These are phyloP conservation scores for Naegleria fowleri DNA, from an alignment of 208 protist species.

Conservation along the genomic window DNA sequence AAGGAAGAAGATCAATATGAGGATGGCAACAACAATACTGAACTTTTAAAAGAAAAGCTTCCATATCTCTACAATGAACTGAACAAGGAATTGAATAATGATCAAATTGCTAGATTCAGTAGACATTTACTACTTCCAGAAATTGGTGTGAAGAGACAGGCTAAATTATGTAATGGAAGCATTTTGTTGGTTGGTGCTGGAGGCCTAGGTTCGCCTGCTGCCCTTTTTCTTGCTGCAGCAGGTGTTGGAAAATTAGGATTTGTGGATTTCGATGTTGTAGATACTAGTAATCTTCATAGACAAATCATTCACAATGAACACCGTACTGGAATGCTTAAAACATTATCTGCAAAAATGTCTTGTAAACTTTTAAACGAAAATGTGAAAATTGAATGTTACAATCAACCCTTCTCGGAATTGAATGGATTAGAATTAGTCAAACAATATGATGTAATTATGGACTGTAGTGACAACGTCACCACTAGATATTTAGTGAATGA, in stretches of 20 bases:
- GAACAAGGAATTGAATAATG: background rate
- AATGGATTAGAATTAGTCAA: slow-evolving; percentile 68
- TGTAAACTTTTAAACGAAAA: slow-evolving; percentile 63
- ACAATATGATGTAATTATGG: slow-evolving; percentile 75
- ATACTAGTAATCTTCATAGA: slow-evolving; percentile 82
- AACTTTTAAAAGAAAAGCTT: background rate
- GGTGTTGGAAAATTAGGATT: slow-evolving; percentile 78
- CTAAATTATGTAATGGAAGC: slow-evolving; percentile 46
- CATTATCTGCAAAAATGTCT: slow-evolving; percentile 59
- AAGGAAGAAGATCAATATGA: background rate
- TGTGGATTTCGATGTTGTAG: slow-evolving; percentile 83
- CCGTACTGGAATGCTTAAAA: slow-evolving; percentile 63
- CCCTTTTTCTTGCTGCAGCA: slow-evolving; percentile 80
- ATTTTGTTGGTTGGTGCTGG: slow-evolving; percentile 84
- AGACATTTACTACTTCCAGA: slow-evolving; percentile 17
- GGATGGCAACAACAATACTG: background rate
- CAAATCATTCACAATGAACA: slow-evolving; percentile 79
- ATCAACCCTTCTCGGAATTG: slow-evolving; percentile 45
- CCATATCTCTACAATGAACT: background rate
- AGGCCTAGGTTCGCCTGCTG: slow-evolving; percentile 81
- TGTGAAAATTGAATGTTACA: slow-evolving; percentile 46
- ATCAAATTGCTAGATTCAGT: slow-evolving; percentile 14
- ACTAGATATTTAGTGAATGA: slow-evolving; percentile 88
- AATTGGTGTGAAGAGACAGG: slow-evolving; percentile 35
- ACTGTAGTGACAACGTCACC: slow-evolving; percentile 81